phyloP scores from a whole-genome alignment of 2,329 filamentous ascomycete species.

The Coniochaeta sp. region DNA sequence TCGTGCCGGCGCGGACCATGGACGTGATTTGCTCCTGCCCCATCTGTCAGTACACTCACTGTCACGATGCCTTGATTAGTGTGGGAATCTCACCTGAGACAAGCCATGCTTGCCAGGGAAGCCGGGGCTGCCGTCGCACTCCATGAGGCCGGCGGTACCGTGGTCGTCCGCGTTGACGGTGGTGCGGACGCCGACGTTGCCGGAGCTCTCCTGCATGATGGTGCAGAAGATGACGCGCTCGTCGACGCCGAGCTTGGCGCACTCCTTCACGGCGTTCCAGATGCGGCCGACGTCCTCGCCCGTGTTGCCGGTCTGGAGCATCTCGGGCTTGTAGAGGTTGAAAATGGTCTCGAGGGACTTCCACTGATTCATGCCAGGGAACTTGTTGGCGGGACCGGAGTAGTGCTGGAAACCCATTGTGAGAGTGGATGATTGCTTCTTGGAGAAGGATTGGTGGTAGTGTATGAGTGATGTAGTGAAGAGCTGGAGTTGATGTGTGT shows the following conservation, averaged over 20 bases:
- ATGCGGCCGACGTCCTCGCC: conserved; percentile 25
- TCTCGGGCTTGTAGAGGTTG: conserved; percentile 24
- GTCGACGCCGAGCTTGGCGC: conserved; percentile 25
- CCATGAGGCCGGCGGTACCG: conserved; percentile 31
- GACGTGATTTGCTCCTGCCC: conserved; percentile 23
- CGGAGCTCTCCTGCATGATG: conserved; percentile 34
- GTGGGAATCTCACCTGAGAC: conserved; percentile 17
- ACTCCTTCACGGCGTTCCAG: conserved; percentile 21
- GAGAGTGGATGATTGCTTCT: not conserved
- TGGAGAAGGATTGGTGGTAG: not conserved
- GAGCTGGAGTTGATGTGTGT: not conserved
- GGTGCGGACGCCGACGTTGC: conserved; percentile 28
- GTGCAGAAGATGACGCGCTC: conserved; percentile 29
- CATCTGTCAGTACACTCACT: not conserved
- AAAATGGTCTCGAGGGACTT: conserved; percentile 26
- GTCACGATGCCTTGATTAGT: too few species aligned
- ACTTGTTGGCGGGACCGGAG: conserved; percentile 12
- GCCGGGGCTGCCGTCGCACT: conserved; percentile 25
- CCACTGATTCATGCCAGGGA: conserved; percentile 25
- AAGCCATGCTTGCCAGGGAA: conserved; percentile 24
- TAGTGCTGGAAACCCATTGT: conserved; percentile 7
- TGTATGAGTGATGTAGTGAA: too few species aligned
- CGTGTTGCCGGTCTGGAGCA: conserved; percentile 23
- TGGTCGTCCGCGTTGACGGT: conserved; percentile 25
- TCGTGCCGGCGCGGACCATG: conserved; percentile 22